Base-by-base conservation (phyloP, 768 basidiomycete species). In the Obba rivulosa region DNA sequence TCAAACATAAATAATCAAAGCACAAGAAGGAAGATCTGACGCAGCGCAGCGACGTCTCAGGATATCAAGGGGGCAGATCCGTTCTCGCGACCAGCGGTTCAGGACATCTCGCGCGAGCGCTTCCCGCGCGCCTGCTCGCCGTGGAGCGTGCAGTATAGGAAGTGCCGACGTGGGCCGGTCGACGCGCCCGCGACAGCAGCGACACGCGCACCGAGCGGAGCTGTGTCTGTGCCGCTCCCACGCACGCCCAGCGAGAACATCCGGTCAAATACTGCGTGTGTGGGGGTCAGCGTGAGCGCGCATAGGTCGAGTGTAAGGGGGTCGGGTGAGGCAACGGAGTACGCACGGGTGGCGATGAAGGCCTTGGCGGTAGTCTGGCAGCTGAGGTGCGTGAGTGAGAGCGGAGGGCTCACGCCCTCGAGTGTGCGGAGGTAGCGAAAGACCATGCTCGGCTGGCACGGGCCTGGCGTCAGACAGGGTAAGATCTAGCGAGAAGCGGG, bases 351-450 rank as follows among this genome's bases (percentile, higher is more conserved):
- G 8, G 88, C 89, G 25, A 86, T 81, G 62, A 93, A 97, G 1
- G 87, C 83, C 58, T 91, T 92, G 4, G 93, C 93, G 43, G 85
- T 87, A 8, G 80, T 83, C 62, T 96, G 93, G 66, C 93, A 97
- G 16, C 80, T 76, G 24, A 93, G 84, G 57, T 94, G 91, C 0
- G 86, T 87, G 36, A 96, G 77, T 8, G 85, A 78, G 35, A 97
- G 72, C 7, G 92, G 88, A 2, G 93, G 93, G 56, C 87, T 92
- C 53, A 93, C 80, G 18, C 90, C 91, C 65, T 97, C 93, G 10
- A 97, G 75, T 65, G 85, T 86, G 40, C 93, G 80, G 31, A 95
- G 77, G 68, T 92, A 95, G 23, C 94, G 87, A 62, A 85, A 93
- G 20, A 92, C 87, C 85, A 94, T 92, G 25, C 87, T 89, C 1